Percentiles rank a stretch among this genome's conserved stretches.
phyloP scores from a whole-genome alignment of 371 early-diverging fungal species.

The Mucor ambiguus region DNA sequence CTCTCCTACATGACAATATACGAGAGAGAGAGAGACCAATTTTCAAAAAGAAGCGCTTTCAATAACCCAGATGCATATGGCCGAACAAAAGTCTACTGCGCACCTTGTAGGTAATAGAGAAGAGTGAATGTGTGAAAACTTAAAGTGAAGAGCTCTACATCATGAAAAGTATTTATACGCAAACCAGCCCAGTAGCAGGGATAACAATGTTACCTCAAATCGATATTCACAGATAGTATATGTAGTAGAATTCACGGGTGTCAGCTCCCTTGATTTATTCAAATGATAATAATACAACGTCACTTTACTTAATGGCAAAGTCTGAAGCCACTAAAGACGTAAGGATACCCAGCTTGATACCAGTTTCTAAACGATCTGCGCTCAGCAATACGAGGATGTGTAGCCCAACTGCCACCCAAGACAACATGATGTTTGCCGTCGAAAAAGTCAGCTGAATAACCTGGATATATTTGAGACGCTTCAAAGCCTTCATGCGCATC shows the following conservation, averaged over 20 bases:
- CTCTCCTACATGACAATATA: too few relatives aligned
- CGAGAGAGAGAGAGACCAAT: not conserved
- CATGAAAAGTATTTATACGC: not conserved
- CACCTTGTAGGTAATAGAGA: not conserved
- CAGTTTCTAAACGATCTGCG: slow-evolving; percentile 83
- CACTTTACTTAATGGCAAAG: slow-evolving; percentile 32
- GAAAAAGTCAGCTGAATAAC: slow-evolving; percentile 90
- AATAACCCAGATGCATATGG: too few relatives aligned
- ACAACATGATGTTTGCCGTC: slow-evolving; percentile 85
- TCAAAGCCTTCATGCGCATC: slow-evolving; percentile 61
- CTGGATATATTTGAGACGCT: slow-evolving; percentile 76
- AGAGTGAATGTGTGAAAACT: not conserved
- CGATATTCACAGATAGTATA: not conserved
- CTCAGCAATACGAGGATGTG: slow-evolving; percentile 76
- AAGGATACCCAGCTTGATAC: slow-evolving; percentile 88
- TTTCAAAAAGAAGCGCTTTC: not conserved
- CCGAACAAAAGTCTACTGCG: not conserved
- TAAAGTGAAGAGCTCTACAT: not conserved
- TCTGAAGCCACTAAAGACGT: slow-evolving; percentile 77
- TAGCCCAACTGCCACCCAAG: slow-evolving; percentile 88
- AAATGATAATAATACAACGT: not conserved
- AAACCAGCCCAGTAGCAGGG: not conserved
- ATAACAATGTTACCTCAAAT: not conserved
- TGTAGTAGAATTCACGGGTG: not conserved
- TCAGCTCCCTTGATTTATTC: slow-evolving; percentile 3